Base-by-base conservation (phyloP, 257 asterid genomes). In the Nicotiana sylvestris region DNA sequence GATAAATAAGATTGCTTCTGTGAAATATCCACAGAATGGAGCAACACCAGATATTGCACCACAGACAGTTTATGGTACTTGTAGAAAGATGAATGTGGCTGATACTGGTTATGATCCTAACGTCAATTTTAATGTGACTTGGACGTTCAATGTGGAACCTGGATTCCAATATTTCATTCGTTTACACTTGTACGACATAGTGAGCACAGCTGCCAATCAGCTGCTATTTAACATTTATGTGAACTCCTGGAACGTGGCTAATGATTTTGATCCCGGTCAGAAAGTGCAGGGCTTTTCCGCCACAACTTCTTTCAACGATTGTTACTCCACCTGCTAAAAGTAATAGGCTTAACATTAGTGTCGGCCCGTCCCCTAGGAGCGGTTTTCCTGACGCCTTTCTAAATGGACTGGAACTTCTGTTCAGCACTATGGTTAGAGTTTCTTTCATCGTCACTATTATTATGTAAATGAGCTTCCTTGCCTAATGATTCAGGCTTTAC, bases 101-200 rank as follows among this genome's bases (percentile, higher is more conserved):
- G 78, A 16, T 70, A 87, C 95, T 0, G 81, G 3, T 1, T 43
- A 1, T 11, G 87, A 92, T 83, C 95, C 92, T 0, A 37, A 25
- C 9, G 86, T 84, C 80, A 91, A 66, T 39, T 92, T 94, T 58
- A 94, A 93, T 46, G 92, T 92, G 85, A 87, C 97, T 0, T 94
- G 98, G 98, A 57, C 72, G 27, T 93, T 92, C 60, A 5, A 51
- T 37, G 92, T 93, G 78, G 97, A 92, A 80, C 83, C 56, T 0
- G 96, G 91, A 2, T 94, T 91, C 81, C 96, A 88, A 51, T 91
- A 94, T 83, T 69, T 91, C 3, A 37, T 93, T 39, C 87, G 97
- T 74, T 78, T 94, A 82, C 97, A 94, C 84, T 94, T 94, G 68
- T 93, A 97, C 66, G 98, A 94, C 46, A 91, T 94, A 39, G 94